These are phyloP conservation scores for Henckelia pumila DNA, from an alignment of 257 asterid species.

Conservation along the genomic window DNA sequence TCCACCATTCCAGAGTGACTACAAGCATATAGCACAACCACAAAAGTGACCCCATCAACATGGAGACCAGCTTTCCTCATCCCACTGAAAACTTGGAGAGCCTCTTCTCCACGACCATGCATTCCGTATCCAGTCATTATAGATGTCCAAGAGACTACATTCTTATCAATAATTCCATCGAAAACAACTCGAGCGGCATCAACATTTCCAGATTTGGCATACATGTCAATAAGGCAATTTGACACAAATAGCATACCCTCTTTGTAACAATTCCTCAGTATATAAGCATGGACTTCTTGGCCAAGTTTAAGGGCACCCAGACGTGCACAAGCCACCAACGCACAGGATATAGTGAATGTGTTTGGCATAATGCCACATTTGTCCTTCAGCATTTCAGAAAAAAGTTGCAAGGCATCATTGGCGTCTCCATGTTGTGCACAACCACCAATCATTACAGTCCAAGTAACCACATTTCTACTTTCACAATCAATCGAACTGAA, in stretches of 20 bases:
- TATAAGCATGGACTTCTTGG: slow-evolving; percentile 66
- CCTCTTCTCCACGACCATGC: slow-evolving; percentile 86
- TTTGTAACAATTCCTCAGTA: slow-evolving; percentile 55
- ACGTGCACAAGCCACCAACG: slow-evolving; percentile 81
- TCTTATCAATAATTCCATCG: slow-evolving; percentile 54
- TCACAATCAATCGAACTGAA: slow-evolving; percentile 48
- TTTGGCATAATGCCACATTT: slow-evolving; percentile 52
- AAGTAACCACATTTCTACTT: slow-evolving; percentile 74
- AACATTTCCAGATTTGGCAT: slow-evolving; percentile 82
- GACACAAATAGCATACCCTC: slow-evolving; percentile 64
- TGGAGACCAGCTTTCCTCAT: slow-evolving; percentile 51
- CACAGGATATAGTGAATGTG: slow-evolving; percentile 74
- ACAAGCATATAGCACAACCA: slow-evolving; percentile 83
- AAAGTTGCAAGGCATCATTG: slow-evolving; percentile 59
- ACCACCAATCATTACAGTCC: slow-evolving; percentile 94
- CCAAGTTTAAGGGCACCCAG: slow-evolving; percentile 66
- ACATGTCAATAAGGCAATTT: slow-evolving; percentile 90
- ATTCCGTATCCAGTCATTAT: slow-evolving; percentile 87
- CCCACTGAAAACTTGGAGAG: slow-evolving; percentile 51
- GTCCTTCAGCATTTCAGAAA: slow-evolving; percentile 55
- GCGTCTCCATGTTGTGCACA: slow-evolving; percentile 88
- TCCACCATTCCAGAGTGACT: slow-evolving; percentile 93
- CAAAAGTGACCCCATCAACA: slow-evolving; percentile 73
- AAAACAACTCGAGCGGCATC: slow-evolving; percentile 69
- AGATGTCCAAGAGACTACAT: slow-evolving; percentile 80